Base-by-base conservation (phyloP, 176 grass and related monocot species). In the Paspalum vaginatum region DNA sequence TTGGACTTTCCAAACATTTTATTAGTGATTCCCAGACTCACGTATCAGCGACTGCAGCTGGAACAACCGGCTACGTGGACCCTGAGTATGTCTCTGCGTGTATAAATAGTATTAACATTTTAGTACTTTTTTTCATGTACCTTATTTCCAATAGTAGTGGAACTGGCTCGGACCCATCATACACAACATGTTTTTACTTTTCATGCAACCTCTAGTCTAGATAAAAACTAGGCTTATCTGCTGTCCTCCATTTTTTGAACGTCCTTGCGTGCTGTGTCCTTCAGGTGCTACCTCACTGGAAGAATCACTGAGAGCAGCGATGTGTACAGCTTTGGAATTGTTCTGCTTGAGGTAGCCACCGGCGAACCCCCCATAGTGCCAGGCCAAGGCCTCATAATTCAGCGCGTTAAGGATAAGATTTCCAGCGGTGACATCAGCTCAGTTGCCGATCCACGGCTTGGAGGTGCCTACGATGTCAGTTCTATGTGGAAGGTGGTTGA, bases 11-110 rank as follows among this genome's bases (percentile, higher is more conserved):
- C 46, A 94, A 78, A 73, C n/a, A 79, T 6, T 87, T 67, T 68
- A 12, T 8, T 14, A 68, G 15, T 12, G 43, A 76, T 41, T 37
- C 45, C 46, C 62, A 87, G n/a, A 72, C 61, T 22, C 84, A 88
- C 41, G 70, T 85, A 46, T 32, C 76, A 22, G 63, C 22, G 4
- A 68, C 77, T n/a, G 39, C 67, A 54, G 56, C 76, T 56, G 92
- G 86, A 11, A 89, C 92, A 27, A 46, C 51, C 7, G 92, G 89
- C 32, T 94, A 91, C 61, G 80, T 94, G 1, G 89, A 91, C 61
- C 89, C 89, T 24, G 80, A 91, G 92, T 94, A 72, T n/a, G 83
- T 87, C 21, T 45, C 47, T 60, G 24, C 27, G 6, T 45, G 7
- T 45, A 59, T 25, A 16, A 16, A 0, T 42, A 58, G 32, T 3